phyloP scores from a whole-genome alignment of 305 asterid genomes.

The Salvia sclarea region DNA sequence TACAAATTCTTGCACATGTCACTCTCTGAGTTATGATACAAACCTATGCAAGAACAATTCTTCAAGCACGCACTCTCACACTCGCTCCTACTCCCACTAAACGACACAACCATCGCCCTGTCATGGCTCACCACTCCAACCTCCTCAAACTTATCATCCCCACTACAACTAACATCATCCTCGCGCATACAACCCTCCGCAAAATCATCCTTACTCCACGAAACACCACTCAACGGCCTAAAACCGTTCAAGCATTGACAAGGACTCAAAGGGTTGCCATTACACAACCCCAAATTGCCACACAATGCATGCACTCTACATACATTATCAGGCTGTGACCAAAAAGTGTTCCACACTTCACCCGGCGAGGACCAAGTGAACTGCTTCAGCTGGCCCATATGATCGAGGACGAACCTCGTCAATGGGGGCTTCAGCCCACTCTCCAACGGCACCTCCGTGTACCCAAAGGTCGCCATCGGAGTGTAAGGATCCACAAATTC shows the following conservation, averaged over 20 bases:
- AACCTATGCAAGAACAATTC: conserved; percentile 73
- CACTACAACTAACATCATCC: conserved; percentile 39
- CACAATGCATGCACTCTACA: conserved; percentile 61
- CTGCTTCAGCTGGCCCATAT: conserved; percentile 63
- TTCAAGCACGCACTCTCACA: conserved; percentile 58
- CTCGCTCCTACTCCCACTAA: conserved; percentile 49
- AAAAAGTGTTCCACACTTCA: conserved; percentile 63
- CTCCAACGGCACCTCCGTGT: conserved; percentile 61
- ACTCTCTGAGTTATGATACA: conserved; percentile 45
- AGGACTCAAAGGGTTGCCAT: conserved; percentile 43
- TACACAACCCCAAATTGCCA: conserved; percentile 69
- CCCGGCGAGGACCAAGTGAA: conserved; percentile 69
- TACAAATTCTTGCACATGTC: conserved; percentile 60
- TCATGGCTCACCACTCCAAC: conserved; percentile 53
- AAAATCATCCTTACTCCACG: conserved; percentile 69
- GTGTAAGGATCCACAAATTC: conserved; percentile 56
- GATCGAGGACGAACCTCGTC: conserved; percentile 63
- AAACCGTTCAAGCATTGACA: conserved; percentile 63
- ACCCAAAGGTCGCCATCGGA: conserved; percentile 63
- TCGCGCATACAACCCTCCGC: conserved; percentile 58
- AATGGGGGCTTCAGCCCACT: conserved; percentile 55
- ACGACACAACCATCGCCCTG: conserved; percentile 41
- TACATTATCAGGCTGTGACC: conserved; percentile 70
- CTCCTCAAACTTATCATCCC: conserved; percentile 56
- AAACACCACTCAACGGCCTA: conserved; percentile 44